A percentile compares a stretch with the other conserved stretches of the same genome.
These are phyloP conservation scores for Aspergillus tamarii DNA, from an alignment of 2,329 filamentous ascomycete genomes.

Conservation along the genomic window DNA sequence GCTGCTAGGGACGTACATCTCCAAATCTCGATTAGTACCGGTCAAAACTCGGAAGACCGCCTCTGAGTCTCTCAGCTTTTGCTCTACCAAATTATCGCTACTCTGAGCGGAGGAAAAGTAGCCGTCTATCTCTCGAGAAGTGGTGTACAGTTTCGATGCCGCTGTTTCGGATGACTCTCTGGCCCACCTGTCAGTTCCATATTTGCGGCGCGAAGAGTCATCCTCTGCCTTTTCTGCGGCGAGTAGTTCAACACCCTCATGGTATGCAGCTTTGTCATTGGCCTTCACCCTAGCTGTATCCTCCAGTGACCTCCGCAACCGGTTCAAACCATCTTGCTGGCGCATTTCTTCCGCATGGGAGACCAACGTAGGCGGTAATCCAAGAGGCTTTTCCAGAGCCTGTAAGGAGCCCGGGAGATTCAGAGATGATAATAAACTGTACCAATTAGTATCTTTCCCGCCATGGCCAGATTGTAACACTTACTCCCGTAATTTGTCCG, in stretches of 20 bases:
- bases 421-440: slow-evolving; percentile 70
- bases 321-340: slow-evolving; percentile 81
- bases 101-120: slow-evolving; percentile 76
- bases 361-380: slow-evolving; percentile 79
- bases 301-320: slow-evolving; percentile 76
- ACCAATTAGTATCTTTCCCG: slow-evolving; percentile 16
- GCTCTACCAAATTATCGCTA: slow-evolving; percentile 71
- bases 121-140: slow-evolving; percentile 77
- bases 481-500: slow-evolving; percentile 73
- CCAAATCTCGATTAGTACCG: slow-evolving; percentile 77
- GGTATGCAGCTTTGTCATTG: slow-evolving; percentile 75
- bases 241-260: slow-evolving; percentile 79
- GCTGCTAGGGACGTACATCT: slow-evolving; percentile 88
- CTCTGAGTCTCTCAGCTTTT: slow-evolving; percentile 78
- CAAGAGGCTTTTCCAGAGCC: slow-evolving; percentile 90
- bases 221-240: slow-evolving; percentile 84
- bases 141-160: slow-evolving; percentile 71
- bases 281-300: slow-evolving; percentile 89
- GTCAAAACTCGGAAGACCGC: slow-evolving; percentile 74
- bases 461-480: slow-evolving; percentile 16
- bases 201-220: slow-evolving; percentile 71
- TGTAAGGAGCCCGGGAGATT: slow-evolving; percentile 92
- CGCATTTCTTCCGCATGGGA: slow-evolving; percentile 93
- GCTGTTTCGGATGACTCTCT: slow-evolving; percentile 72
- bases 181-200: slow-evolving; percentile 84